Conservation (phyloP, 495 filamentous ascomycete genomes). For the Penicillium salamii region DNA sequence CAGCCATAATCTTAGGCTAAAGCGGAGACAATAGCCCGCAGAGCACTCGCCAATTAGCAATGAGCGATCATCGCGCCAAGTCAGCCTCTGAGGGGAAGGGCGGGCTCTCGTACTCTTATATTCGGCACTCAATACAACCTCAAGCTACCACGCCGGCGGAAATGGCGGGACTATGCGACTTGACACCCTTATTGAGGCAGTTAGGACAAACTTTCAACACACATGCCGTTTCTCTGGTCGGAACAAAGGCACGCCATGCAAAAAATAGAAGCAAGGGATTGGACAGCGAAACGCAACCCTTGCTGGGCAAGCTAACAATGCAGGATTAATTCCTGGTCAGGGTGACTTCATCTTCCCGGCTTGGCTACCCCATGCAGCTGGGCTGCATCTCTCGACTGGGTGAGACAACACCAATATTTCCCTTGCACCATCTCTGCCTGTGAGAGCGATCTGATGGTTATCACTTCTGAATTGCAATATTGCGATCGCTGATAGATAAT, state of each 20-base stretch:
- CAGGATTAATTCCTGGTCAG: conserved; percentile 2
- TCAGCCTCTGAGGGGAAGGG: conserved; percentile 7
- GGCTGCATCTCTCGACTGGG: not conserved
- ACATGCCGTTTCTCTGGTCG: not conserved
- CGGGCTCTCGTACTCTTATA: conserved; percentile 4
- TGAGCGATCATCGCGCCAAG: conserved; percentile 25
- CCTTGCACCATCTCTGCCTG: not conserved
- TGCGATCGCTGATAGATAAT: conserved; percentile 9
- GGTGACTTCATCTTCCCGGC: conserved; percentile 3
- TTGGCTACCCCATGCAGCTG: not conserved
- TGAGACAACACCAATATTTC: not conserved
- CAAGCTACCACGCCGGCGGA: conserved; percentile 9
- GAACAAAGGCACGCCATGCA: conserved; percentile 6
- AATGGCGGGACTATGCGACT: not conserved
- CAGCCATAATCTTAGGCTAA: not conserved
- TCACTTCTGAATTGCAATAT: not conserved
- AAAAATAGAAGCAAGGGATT: conserved; percentile 21
- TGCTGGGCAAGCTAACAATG: conserved; percentile 4
- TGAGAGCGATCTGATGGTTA: not conserved
- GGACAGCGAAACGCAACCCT: not conserved
- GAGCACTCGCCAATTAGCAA: conserved; percentile 10
- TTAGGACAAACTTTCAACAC: not conserved
- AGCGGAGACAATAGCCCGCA: not conserved
- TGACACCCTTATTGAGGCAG: not conserved
- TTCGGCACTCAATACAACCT: conserved; percentile 13